Evolutionary conservation across 202 grass and related monocot species (phyloP), one percentile per base, ranked within the genome.

Genomic region (Bolboschoenoplectus hybrid): DNA sequence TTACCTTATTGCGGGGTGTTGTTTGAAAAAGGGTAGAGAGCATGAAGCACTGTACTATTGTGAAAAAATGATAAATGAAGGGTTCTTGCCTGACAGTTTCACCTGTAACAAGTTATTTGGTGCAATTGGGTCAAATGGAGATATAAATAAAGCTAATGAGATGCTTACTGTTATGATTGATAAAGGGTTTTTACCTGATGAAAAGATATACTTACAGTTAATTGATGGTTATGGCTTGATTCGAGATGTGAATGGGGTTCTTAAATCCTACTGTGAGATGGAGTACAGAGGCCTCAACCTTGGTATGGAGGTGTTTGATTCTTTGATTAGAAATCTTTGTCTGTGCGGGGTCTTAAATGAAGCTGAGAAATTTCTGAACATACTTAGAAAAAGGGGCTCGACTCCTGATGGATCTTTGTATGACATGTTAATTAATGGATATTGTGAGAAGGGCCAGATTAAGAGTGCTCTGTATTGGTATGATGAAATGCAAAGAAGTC

Each of bases 191-290:
- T 41, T 89, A 85, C 89, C 96, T 81, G 86, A 86, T 81, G 32
- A 82, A 69, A 82, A 84, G 49, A 88, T 85, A 57, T 98, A 95
- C 85, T 41, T 51, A 19, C 88, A 12, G 7, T 85, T 95, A 50
- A 83, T 95, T 13, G 53, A 88, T 57, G 93, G 93, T 62, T 95
- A 95, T 85, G 52, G 58, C 9, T 86, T 66, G 12, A 85, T 51
- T 51, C 58, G 87, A 81, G 78, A 98, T 74, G 41, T 55, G 14
- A 43, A 86, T 87, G 90, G 93, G 32, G 70, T 92, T 55, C 78
- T 92, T 35, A 90, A 80, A 86, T 73, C 91, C 74, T 98, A 95
- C 66, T 81, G 92, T 81, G 93, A 98, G 77, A 95, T 98, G 87
- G 90, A 88, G 49, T 91, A 91, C 56, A 91, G 71, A 64, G 69